Evolutionary conservation across 129 eudicot genomes (phyloP).

Genomic region (Flaveria ramosissima): DNA sequence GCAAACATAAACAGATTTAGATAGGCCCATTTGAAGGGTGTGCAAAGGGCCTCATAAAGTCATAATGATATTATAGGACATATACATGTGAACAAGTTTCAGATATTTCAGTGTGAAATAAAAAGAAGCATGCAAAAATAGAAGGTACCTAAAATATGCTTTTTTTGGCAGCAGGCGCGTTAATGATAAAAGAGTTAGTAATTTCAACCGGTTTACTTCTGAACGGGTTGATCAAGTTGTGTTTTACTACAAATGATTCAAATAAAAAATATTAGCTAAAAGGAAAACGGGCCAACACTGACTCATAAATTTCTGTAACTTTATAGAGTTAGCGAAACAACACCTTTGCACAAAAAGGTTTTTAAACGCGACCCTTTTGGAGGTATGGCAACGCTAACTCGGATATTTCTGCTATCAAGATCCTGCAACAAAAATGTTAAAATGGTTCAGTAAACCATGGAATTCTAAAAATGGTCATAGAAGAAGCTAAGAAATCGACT

Average conservation of each 20-base stretch:
- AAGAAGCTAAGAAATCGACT: conserved; percentile 16
- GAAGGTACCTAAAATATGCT: background rate
- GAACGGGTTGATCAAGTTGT: background rate
- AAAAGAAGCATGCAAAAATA: background rate
- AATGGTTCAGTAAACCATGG: background rate
- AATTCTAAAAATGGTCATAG: no score
- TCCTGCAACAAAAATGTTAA: conserved; percentile 43
- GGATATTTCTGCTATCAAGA: conserved; percentile 52
- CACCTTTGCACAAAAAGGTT: background rate
- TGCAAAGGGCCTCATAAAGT: background rate
- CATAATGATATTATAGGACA: conserved; percentile 5
- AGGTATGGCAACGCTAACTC: background rate
- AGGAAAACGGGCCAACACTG: background rate
- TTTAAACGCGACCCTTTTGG: background rate
- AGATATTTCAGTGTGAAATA: background rate
- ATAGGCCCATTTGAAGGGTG: conserved; percentile 30
- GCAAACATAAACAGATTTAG: conserved; percentile 24
- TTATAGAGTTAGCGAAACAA: background rate
- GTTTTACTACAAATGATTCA: background rate
- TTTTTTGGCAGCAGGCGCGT: no score
- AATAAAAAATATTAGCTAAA: background rate
- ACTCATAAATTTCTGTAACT: background rate
- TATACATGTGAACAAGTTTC: conserved; percentile 24
- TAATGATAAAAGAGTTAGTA: no score
- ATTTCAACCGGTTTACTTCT: background rate